These are phyloP conservation scores for Penicillium sclerotiorum DNA, from an alignment of 2,329 filamentous ascomycete genomes.

Conservation along the genomic window DNA sequence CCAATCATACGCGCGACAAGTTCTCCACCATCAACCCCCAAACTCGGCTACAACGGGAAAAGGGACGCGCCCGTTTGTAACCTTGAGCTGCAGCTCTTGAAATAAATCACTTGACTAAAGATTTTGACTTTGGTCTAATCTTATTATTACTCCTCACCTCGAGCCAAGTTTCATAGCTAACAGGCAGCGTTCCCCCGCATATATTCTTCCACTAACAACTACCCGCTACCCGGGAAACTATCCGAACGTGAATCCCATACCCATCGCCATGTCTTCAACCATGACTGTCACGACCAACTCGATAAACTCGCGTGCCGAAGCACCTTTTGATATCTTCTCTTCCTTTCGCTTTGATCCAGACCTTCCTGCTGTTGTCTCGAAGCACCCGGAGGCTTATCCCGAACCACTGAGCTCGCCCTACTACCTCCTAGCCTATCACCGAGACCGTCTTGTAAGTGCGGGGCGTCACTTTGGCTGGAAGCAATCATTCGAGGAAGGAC, in stretches of 20 bases:
- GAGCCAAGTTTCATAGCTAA: too few species aligned
- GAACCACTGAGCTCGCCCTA: conserved; percentile 59
- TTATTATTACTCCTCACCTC: not conserved
- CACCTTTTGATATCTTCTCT: conserved; percentile 65
- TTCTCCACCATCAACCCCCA: conserved; percentile 24
- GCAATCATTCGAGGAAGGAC: conserved; percentile 23
- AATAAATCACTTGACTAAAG: too few species aligned
- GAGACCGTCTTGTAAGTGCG: conserved; percentile 71
- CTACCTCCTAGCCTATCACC: conserved; percentile 79
- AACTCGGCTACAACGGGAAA: conserved; percentile 13
- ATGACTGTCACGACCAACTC: not conserved
- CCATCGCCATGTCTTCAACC: conserved; percentile 16
- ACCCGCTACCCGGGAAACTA: not conserved
- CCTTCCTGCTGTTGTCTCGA: conserved; percentile 46
- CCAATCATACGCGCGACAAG: conserved; percentile 35
- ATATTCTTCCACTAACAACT: conserved; percentile 24
- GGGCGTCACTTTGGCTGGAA: conserved; percentile 54
- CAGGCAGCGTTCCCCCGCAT: too few species aligned
- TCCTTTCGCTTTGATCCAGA: conserved; percentile 71
- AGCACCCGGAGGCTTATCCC: conserved; percentile 38
- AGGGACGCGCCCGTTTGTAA: conserved; percentile 1
- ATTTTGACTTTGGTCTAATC: too few species aligned
- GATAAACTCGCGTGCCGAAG: too few species aligned
- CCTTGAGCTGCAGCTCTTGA: too few species aligned
- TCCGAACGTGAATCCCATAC: not conserved